These are phyloP conservation scores for Dactylorhiza incarnata DNA, from an alignment of 106 monocot genomes.

Conservation along the genomic window DNA sequence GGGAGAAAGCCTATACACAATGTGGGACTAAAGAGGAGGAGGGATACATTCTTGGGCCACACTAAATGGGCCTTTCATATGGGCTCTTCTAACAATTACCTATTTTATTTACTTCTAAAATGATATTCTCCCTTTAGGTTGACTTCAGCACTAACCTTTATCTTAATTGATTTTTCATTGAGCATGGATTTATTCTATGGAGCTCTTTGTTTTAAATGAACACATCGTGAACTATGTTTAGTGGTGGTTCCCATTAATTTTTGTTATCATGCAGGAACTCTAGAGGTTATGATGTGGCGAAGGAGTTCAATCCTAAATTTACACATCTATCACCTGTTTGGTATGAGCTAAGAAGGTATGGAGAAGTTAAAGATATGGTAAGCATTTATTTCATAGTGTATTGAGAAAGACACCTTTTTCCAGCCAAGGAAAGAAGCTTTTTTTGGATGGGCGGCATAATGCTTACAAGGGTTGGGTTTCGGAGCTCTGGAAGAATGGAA, in stretches of 20 bases:
- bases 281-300: constrained; percentile 86
- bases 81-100: too few species aligned
- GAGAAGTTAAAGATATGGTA: not conserved
- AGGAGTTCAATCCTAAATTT: constrained; percentile 59
- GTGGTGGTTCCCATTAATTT: not conserved
- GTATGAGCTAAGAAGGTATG: constrained; percentile 95
- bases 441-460: constrained; percentile 79
- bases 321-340: constrained; percentile 94
- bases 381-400: not conserved
- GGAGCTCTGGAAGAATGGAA: constrained; percentile 37
- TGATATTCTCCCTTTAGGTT: not conserved
- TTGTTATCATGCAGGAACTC: constrained; percentile 66
- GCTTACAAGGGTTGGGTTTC: constrained; percentile 69
- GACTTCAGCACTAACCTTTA: not conserved
- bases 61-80: too few species aligned
- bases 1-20: too few species aligned
- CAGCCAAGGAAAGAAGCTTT: constrained; percentile 59
- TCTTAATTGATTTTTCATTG: not conserved
- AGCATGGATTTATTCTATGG: not conserved
- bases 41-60: too few species aligned
- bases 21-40: too few species aligned
- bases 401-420: constrained; percentile 8
- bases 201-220: not conserved
- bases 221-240: not conserved
- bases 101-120: not conserved